phyloP scores from a whole-genome alignment of 2,329 filamentous ascomycete genomes.

The Paracamarosporium sp. region DNA sequence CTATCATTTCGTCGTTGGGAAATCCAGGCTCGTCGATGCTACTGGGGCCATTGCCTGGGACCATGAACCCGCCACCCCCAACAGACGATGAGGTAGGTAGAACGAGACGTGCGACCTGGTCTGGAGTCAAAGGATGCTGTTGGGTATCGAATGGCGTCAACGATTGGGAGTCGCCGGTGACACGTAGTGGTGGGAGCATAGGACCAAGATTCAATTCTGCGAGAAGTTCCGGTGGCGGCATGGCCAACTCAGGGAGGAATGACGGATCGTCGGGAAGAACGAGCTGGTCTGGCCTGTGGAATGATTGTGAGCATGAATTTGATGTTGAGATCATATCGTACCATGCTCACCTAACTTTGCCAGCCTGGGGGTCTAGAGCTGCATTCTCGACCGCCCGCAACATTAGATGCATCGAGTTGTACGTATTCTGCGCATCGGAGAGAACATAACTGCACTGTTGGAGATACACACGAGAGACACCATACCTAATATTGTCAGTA shows the following conservation, averaged over 20 bases:
- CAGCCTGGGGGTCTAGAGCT: conserved; percentile 73
- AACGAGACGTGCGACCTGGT: conserved; percentile 43
- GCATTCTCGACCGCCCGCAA: conserved; percentile 64
- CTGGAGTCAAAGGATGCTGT: conserved; percentile 31
- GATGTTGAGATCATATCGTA: no score
- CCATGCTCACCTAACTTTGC: conserved; percentile 70
- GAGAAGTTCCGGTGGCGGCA: conserved; percentile 66
- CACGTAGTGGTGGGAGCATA: conserved; percentile 40
- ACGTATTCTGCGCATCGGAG: conserved; percentile 76
- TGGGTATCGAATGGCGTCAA: conserved; percentile 41
- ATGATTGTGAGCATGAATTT: conserved; percentile 10
- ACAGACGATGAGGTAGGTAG: conserved; percentile 58
- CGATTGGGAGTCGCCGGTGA: conserved; percentile 46
- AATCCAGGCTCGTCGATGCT: conserved; percentile 35
- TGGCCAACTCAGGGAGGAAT: conserved; percentile 72
- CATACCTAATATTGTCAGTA: conserved; percentile 51
- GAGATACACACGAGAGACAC: conserved; percentile 81
- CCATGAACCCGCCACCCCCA: conserved; percentile 46
- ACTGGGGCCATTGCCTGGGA: conserved; percentile 50
- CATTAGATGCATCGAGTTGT: conserved; percentile 74
- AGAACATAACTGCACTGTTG: conserved; percentile 90
- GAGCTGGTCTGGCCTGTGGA: conserved; percentile 73
- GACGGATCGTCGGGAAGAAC: conserved; percentile 81
- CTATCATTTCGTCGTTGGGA: conserved; percentile 2
- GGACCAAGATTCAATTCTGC: conserved; percentile 50